These are phyloP conservation scores for Tieghemiomyces parasiticus DNA, from an alignment of 192 early-diverging fungal genomes.

Conservation along the genomic window DNA sequence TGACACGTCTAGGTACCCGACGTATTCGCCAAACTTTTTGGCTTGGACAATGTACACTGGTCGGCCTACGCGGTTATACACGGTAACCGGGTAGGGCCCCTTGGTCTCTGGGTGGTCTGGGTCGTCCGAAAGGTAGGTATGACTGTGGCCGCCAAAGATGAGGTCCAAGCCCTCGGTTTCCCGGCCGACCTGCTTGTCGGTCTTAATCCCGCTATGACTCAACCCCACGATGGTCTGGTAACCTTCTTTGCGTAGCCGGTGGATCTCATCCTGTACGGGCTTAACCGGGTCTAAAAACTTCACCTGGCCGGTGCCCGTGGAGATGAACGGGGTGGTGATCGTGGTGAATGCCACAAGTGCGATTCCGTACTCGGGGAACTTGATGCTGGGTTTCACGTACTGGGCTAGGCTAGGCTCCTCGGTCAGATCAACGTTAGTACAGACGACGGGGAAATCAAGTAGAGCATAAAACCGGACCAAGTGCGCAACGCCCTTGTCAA, in stretches of 20 bases:
- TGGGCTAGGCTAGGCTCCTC: constrained; percentile 23
- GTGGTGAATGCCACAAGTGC: constrained; percentile 55
- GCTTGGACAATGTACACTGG: constrained; percentile 53
- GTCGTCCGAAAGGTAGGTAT: constrained; percentile 45
- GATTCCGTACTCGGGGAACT: constrained; percentile 43
- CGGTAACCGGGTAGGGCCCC: constrained; percentile 53
- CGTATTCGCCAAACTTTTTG: constrained; percentile 41
- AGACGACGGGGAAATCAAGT: constrained; percentile 43
- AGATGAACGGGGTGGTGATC: constrained; percentile 37
- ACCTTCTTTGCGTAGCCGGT: constrained; percentile 37
- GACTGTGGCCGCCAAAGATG: constrained; percentile 66
- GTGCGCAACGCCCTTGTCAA: constrained; percentile 43
- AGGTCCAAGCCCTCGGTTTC: constrained; percentile 35
- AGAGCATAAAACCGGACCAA: constrained; percentile 30
- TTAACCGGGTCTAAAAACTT: constrained; percentile 39
- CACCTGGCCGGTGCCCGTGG: constrained; percentile 27
- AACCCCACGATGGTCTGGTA: constrained; percentile 46
- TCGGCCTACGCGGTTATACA: constrained; percentile 44
- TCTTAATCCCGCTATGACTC: constrained; percentile 55
- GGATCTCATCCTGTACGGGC: constrained; percentile 44
- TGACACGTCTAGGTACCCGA: constrained; percentile 41
- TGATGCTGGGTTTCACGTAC: constrained; percentile 43
- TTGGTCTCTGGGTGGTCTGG: constrained; percentile 21
- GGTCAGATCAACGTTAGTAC: constrained; percentile 44
- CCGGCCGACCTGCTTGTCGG: constrained; percentile 42